Conservation (phyloP, 768 basidiomycete genomes). For the Auricularia cornea region DNA sequence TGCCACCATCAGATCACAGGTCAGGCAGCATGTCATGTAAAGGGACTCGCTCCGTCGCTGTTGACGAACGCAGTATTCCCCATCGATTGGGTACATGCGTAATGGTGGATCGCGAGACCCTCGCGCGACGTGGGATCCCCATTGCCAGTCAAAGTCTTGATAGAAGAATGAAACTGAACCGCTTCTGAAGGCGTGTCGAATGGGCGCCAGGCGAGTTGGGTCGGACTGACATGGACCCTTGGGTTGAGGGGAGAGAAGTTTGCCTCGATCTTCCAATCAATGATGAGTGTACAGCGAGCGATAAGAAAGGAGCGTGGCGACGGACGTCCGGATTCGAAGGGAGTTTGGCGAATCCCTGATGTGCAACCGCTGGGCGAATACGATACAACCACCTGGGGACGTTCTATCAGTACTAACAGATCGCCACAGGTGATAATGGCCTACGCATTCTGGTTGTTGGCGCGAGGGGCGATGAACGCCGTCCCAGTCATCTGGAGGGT, state of each 20-base stretch:
- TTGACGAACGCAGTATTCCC: slow-evolving; percentile 51
- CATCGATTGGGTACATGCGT: slow-evolving; percentile 53
- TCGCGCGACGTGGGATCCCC: slow-evolving; percentile 56
- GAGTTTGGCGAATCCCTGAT: slow-evolving; percentile 48
- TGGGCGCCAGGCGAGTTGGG: slow-evolving; percentile 59
- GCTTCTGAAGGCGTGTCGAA: slow-evolving; percentile 42
- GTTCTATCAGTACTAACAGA: background rate
- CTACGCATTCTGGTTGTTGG: slow-evolving; percentile 43
- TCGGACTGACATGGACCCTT: slow-evolving; percentile 51
- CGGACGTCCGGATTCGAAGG: slow-evolving; percentile 52
- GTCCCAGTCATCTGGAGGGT: slow-evolving; percentile 45
- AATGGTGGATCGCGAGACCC: slow-evolving; percentile 58
- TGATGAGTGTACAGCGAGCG: slow-evolving; percentile 28
- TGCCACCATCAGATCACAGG: background rate
- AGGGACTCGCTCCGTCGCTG: slow-evolving; percentile 36
- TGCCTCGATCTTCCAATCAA: slow-evolving; percentile 28
- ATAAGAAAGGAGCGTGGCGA: slow-evolving; percentile 3
- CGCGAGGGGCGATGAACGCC: slow-evolving; percentile 52
- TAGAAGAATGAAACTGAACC: slow-evolving; percentile 48
- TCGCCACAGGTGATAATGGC: slow-evolving; percentile 14
- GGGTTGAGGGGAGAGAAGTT: slow-evolving; percentile 53
- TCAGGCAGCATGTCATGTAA: too few relatives aligned
- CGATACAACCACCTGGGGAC: slow-evolving; percentile 51
- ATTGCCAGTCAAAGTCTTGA: slow-evolving; percentile 57
- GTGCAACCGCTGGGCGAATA: slow-evolving; percentile 59